phyloP scores from a whole-genome alignment of 1,284 basidiomycete species.

The Pseudomicrostroma phylloplanum region DNA sequence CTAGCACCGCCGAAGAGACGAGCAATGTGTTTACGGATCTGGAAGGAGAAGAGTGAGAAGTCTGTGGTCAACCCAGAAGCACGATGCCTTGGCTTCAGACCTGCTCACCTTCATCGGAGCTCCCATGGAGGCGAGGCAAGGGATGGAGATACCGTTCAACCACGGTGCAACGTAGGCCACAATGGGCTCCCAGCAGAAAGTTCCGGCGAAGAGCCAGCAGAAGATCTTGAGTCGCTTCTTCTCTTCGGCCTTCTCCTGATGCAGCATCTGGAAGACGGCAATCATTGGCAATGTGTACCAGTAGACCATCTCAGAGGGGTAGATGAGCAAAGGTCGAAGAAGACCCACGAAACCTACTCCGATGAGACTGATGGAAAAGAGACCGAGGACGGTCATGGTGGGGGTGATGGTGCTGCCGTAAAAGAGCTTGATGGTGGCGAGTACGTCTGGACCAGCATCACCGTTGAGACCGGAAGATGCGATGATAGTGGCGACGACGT shows the following conservation, averaged over 20 bases:
- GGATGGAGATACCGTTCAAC: conserved; percentile 42
- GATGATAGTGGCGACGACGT: conserved; percentile 61
- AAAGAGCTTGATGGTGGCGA: conserved; percentile 20
- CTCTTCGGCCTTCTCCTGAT: conserved; percentile 52
- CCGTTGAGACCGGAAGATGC: conserved; percentile 54
- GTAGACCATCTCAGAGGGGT: conserved; percentile 50
- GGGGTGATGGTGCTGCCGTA: conserved; percentile 18
- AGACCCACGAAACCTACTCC: conserved; percentile 60
- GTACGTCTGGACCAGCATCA: conserved; percentile 14
- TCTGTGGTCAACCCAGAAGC: not conserved
- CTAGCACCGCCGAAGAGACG: conserved; percentile 45
- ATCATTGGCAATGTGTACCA: conserved; percentile 43
- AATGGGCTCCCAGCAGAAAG: conserved; percentile 39
- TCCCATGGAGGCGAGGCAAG: conserved; percentile 59
- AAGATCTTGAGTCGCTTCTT: conserved; percentile 59
- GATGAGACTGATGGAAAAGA: conserved; percentile 63
- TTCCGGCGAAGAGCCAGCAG: conserved; percentile 54
- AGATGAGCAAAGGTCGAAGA: conserved; percentile 24
- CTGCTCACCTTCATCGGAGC: conserved; percentile 5
- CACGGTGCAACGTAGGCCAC: conserved; percentile 55
- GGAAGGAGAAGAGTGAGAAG: not conserved
- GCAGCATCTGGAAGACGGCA: conserved; percentile 38
- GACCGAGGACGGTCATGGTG: conserved; percentile 60
- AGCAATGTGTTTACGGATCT: conserved; percentile 8
- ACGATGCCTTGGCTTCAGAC: not conserved